phyloP scores from a whole-genome alignment of 176 grass and related monocot species.

The Sorghum bicolor region DNA sequence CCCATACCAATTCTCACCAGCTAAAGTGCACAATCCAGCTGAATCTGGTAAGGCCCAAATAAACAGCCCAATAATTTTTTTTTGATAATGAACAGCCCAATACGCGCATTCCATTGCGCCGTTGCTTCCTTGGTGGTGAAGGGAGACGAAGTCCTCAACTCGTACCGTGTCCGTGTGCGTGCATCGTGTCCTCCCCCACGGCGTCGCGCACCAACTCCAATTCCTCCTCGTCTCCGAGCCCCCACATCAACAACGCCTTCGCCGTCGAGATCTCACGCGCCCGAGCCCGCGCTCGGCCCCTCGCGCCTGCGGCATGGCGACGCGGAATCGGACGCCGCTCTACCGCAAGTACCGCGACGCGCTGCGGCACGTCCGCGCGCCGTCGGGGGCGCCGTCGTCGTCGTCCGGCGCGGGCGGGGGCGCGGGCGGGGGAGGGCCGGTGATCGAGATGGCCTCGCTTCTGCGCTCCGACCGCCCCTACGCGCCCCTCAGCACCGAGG shows the following conservation, averaged over 20 bases:
- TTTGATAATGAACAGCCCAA: background rate
- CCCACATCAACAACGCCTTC: background rate
- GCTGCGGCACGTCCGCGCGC: slow-evolving; percentile 52
- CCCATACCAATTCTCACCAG: background rate
- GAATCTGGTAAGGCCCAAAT: background rate
- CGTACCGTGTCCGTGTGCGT: background rate
- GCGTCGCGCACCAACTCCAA: background rate
- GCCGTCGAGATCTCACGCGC: slow-evolving; percentile 15
- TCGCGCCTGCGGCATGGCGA: slow-evolving; percentile 56
- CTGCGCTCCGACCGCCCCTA: slow-evolving; percentile 71
- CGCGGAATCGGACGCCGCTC: slow-evolving; percentile 76
- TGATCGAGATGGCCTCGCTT: slow-evolving; percentile 84
- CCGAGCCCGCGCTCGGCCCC: background rate
- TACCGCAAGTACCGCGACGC: slow-evolving; percentile 70
- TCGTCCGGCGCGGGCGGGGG: slow-evolving; percentile 25
- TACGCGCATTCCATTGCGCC: background rate
- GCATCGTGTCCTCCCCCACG: background rate
- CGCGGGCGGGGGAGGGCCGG: slow-evolving; percentile 39
- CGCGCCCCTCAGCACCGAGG: slow-evolving; percentile 88
- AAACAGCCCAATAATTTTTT: too few species aligned
- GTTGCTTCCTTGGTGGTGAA: background rate
- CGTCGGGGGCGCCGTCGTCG: slow-evolving; percentile 39
- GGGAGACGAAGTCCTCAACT: background rate
- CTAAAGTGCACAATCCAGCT: background rate
- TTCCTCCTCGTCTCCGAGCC: background rate